These are phyloP conservation scores for Colletotrichum caudatum DNA, from an alignment of 2,329 filamentous ascomycete species.

Conservation along the genomic window DNA sequence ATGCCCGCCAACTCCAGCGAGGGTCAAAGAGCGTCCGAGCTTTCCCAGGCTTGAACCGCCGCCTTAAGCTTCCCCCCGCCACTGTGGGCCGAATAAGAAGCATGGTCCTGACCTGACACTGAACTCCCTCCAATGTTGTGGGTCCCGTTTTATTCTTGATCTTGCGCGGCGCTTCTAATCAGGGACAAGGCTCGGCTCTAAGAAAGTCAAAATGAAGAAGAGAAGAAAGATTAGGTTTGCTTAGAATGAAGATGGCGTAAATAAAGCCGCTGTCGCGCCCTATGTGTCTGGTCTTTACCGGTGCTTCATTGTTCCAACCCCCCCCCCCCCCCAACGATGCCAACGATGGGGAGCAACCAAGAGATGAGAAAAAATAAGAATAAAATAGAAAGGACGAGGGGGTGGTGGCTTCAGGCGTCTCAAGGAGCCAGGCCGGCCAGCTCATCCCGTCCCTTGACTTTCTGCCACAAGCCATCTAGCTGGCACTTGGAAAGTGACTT, in stretches of 20 bases:
- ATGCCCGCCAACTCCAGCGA: not conserved
- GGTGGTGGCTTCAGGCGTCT: constrained; percentile 13
- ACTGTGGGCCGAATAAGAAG: constrained; percentile 26
- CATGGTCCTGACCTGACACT: constrained; percentile 13
- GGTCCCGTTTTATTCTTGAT: constrained; percentile 20
- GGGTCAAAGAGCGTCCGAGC: constrained; percentile 39
- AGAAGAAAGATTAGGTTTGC: constrained; percentile 18
- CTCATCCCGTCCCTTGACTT: constrained; percentile 6
- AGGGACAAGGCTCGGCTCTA: too few relatives aligned
- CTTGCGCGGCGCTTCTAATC: not conserved
- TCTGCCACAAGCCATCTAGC: constrained; percentile 15
- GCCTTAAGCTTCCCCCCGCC: constrained; percentile 9
- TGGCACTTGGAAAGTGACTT: constrained; percentile 3
- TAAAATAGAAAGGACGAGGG: constrained; percentile 1
- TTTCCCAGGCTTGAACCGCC: constrained; percentile 35
- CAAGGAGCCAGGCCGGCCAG: constrained; percentile 2
- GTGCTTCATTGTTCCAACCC: not conserved
- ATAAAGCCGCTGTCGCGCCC: constrained; percentile 23
- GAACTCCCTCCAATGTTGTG: not conserved
- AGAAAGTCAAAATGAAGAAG: not conserved
- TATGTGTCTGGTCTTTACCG: constrained; percentile 20
- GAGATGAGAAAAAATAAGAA: not conserved
- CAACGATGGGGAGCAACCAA: not conserved
- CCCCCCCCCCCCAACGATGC: too few relatives aligned
- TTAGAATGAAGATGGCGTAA: constrained; percentile 10